Evolutionary conservation across 495 filamentous ascomycete species (phyloP).

Genomic region (Xanthoparmelia taractica): DNA sequence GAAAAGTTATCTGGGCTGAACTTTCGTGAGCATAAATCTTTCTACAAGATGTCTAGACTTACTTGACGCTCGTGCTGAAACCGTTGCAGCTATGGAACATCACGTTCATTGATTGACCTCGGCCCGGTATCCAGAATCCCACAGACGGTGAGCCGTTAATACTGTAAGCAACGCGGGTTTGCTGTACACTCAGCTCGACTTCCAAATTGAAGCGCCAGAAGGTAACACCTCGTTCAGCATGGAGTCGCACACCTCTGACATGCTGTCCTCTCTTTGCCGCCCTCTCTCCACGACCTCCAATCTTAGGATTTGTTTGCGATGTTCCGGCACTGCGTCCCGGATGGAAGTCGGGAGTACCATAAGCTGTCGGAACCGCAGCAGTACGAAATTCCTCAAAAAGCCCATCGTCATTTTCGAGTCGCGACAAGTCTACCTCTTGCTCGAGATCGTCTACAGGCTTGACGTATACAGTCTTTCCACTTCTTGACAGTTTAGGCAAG

Average conservation of each 20-base stretch:
- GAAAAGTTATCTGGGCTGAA: slow-evolving; percentile 56
- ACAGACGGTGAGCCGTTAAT: slow-evolving; percentile 87
- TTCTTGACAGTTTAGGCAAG: slow-evolving; percentile 70
- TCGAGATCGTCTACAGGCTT: slow-evolving; percentile 75
- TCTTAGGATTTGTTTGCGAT: slow-evolving; percentile 26
- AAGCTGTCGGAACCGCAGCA: slow-evolving; percentile 38
- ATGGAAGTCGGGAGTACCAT: slow-evolving; percentile 33
- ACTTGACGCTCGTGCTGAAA: slow-evolving; percentile 72
- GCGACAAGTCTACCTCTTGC: slow-evolving; percentile 64
- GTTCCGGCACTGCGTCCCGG: slow-evolving; percentile 39
- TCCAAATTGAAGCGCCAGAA: slow-evolving; percentile 97
- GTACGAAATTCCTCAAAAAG: slow-evolving; percentile 57
- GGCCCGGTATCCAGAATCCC: slow-evolving; percentile 89
- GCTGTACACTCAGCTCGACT: slow-evolving; percentile 66
- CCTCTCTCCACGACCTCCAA: slow-evolving; percentile 54
- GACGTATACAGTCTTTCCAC: slow-evolving; percentile 73
- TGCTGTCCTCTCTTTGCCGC: slow-evolving; percentile 67
- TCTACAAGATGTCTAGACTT: slow-evolving; percentile 8
- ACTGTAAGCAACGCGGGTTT: slow-evolving; percentile 85
- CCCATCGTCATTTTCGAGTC: slow-evolving; percentile 68
- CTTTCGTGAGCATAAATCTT: slow-evolving; percentile 7
- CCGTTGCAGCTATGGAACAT: slow-evolving; percentile 99
- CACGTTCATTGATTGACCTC: slow-evolving; percentile 86
- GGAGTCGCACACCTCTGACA: slow-evolving; percentile 70
- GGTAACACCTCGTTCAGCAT: slow-evolving; percentile 78